Percentiles rank a stretch among this genome's conserved stretches.
Evolutionary conservation across 192 early-diverging fungal species (phyloP).

Genomic region (Bifiguratus adelaidae): DNA sequence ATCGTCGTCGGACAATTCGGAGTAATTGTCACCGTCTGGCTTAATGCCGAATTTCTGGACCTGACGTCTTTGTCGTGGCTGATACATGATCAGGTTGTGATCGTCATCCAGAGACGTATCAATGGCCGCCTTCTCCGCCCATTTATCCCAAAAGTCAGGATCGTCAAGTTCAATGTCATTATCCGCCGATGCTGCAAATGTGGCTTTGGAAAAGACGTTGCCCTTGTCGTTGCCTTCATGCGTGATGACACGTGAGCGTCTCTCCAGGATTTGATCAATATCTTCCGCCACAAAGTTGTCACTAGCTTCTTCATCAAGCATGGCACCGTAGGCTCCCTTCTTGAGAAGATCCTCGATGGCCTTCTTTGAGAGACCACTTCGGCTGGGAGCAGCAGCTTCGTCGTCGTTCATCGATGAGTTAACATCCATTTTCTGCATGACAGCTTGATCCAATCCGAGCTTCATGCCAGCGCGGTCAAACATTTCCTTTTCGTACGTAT

Average conservation of each 20-base stretch:
- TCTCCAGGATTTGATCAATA: constrained; percentile 74
- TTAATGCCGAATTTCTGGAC: constrained; percentile 2
- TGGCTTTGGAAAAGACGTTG: constrained; percentile 83
- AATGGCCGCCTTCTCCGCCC: constrained; percentile 65
- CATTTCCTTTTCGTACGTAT: constrained; percentile 85
- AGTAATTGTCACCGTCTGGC: too few species aligned
- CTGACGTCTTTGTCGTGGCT: constrained; percentile 56
- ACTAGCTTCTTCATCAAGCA: constrained; percentile 70
- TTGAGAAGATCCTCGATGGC: constrained; percentile 80
- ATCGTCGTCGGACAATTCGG: too few species aligned
- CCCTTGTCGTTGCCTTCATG: constrained; percentile 60
- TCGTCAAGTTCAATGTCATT: constrained; percentile 65
- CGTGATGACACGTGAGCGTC: constrained; percentile 65
- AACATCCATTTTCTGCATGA: constrained; percentile 65
- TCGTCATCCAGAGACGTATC: constrained; percentile 43
- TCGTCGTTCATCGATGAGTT: constrained; percentile 27
- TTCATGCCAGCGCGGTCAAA: constrained; percentile 85
- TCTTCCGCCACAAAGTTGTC: constrained; percentile 71
- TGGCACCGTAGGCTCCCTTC: constrained; percentile 82
- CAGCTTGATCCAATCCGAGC: constrained; percentile 68
- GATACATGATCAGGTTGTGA: constrained; percentile 55
- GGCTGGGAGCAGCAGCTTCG: constrained; percentile 30
- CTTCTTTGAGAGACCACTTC: constrained; percentile 51
- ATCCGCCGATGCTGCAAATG: constrained; percentile 41
- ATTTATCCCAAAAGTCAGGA: constrained; percentile 86